Percentiles rank a stretch among this genome's conserved stretches.
These are phyloP conservation scores for Cladophialophora exuberans DNA, from an alignment of 2,329 filamentous ascomycete genomes.

Conservation along the genomic window DNA sequence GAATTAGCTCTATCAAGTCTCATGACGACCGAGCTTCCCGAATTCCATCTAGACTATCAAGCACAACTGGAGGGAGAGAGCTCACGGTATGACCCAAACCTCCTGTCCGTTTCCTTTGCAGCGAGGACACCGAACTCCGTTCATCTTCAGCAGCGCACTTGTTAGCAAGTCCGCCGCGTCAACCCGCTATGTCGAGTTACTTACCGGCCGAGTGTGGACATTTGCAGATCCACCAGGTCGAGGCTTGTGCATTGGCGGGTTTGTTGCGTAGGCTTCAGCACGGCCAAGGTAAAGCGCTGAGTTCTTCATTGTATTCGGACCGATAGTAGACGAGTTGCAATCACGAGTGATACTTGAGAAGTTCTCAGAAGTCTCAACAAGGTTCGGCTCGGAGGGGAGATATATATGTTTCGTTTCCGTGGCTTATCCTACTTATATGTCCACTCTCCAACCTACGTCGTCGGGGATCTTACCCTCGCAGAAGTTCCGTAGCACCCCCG, in stretches of 20 bases:
- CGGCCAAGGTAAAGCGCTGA: not conserved
- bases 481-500: not conserved
- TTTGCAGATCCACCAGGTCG: not conserved
- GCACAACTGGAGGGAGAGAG: not conserved
- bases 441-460: not conserved
- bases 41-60: too few relatives aligned
- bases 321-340: not conserved
- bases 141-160: constrained; percentile 40
- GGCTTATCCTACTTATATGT: constrained; percentile 5
- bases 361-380: not conserved
- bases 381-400: not conserved
- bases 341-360: not conserved
- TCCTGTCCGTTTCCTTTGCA: constrained; percentile 43
- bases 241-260: not conserved
- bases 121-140: constrained; percentile 47
- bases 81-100: constrained; percentile 47
- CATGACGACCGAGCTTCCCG: too few relatives aligned
- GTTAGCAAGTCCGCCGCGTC: constrained; percentile 15
- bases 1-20: too few relatives aligned
- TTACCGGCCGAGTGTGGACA: constrained; percentile 14
- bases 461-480: not conserved
- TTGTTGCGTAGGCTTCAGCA: too few relatives aligned
- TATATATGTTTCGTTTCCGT: not conserved
- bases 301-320: not conserved
- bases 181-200: not conserved